phyloP scores from a whole-genome alignment of 2,329 filamentous ascomycete genomes.

The Xylariales sp. region DNA sequence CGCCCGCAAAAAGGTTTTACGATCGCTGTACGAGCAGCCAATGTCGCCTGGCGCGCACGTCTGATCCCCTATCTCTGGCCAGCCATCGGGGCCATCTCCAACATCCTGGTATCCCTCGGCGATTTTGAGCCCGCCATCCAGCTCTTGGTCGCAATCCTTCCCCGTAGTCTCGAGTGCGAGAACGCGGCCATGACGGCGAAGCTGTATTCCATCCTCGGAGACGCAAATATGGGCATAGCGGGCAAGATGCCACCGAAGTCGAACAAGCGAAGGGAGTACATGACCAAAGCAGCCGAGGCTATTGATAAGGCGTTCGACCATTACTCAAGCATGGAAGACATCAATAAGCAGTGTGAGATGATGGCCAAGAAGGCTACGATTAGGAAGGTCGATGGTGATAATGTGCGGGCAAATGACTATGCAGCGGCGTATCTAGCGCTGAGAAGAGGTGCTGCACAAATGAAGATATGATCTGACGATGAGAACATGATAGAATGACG shows the following conservation, averaged over 20 bases:
- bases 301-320: slow-evolving; percentile 59
- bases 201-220: slow-evolving; percentile 66
- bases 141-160: slow-evolving; percentile 65
- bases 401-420: slow-evolving; percentile 58
- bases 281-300: slow-evolving; percentile 55
- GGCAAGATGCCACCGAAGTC: slow-evolving; percentile 43
- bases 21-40: slow-evolving; percentile 69
- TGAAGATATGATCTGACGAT: slow-evolving; percentile 20
- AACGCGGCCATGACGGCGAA: slow-evolving; percentile 57
- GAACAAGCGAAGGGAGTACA: slow-evolving; percentile 46
- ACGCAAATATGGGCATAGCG: slow-evolving; percentile 75
- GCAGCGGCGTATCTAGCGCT: slow-evolving; percentile 61
- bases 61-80: slow-evolving; percentile 69
- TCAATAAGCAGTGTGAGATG: slow-evolving; percentile 69
- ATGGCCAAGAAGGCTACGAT: slow-evolving; percentile 78
- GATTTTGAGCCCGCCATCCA: slow-evolving; percentile 65
- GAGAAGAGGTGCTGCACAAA: slow-evolving; percentile 34
- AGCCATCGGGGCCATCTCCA: slow-evolving; percentile 61
- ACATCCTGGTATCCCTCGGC: slow-evolving; percentile 62
- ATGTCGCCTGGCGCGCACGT: slow-evolving; percentile 64
- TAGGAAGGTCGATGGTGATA: slow-evolving; percentile 65
- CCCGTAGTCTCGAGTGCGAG: slow-evolving; percentile 70
- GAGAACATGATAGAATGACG: neutral
- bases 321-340: slow-evolving; percentile 64
- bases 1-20: slow-evolving; percentile 73